These are phyloP conservation scores for Akanthomyces dipterigenus DNA, from an alignment of 2,329 filamentous ascomycete species.

Conservation along the genomic window DNA sequence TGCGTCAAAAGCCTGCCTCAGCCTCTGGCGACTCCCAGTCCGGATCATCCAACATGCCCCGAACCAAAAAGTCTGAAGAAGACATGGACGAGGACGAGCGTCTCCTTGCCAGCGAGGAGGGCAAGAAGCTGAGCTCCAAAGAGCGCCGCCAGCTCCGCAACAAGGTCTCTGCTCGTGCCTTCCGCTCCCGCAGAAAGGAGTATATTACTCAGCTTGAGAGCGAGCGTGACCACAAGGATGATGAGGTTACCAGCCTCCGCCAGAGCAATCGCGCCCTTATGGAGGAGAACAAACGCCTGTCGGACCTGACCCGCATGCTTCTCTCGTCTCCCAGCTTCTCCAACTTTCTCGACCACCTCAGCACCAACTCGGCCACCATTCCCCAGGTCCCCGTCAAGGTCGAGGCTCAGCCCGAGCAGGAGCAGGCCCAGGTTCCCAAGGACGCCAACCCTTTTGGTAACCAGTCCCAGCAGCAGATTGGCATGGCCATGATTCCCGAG, in stretches of 20 bases:
- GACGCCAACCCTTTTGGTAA: constrained; percentile 57
- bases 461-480: constrained; percentile 59
- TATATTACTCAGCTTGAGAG: constrained; percentile 93
- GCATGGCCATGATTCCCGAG: constrained; percentile 79
- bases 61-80: constrained; percentile 86
- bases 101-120: constrained; percentile 89
- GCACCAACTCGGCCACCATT: constrained; percentile 47
- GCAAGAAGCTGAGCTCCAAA: constrained; percentile 98
- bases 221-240: constrained; percentile 77
- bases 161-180: constrained; percentile 96
- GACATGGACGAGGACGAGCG: constrained; percentile 99
- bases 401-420: constrained; percentile 34
- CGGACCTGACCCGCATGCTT: constrained; percentile 73
- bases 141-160: constrained; percentile 95
- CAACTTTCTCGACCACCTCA: constrained; percentile 68
- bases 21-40: constrained; percentile 38
- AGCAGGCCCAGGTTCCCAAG: constrained; percentile 51
- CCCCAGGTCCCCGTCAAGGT: constrained; percentile 33
- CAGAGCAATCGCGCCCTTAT: constrained; percentile 72
- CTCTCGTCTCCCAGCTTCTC: constrained; percentile 76
- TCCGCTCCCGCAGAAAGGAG: constrained; percentile 97
- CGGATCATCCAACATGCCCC: constrained; percentile 61
- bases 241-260: constrained; percentile 75
- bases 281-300: constrained; percentile 78
- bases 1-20: constrained; percentile 65